phyloP scores from a whole-genome alignment of 2,329 filamentous ascomycete species.

The Cytospora leucostoma region DNA sequence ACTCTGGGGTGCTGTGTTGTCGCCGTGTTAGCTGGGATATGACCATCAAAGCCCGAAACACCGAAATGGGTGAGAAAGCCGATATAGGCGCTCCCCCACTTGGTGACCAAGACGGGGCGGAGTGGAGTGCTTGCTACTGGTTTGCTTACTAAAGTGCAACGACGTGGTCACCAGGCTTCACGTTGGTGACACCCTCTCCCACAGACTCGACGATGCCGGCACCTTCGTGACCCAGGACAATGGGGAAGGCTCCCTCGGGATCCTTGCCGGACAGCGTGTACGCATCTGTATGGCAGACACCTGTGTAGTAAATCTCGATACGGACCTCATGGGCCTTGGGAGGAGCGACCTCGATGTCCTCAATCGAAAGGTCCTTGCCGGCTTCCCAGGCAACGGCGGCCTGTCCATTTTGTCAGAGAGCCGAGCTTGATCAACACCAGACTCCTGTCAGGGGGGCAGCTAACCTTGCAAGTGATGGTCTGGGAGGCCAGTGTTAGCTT shows the following conservation, averaged over 20 bases:
- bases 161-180: conserved; percentile 92
- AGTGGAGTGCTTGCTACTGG: not conserved
- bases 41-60: conserved; percentile 2
- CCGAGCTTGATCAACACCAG: not conserved
- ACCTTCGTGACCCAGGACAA: conserved; percentile 87
- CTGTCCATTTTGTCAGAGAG: conserved; percentile 44
- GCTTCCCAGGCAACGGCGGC: conserved; percentile 98
- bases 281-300: conserved; percentile 96
- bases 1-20: conserved; percentile 80
- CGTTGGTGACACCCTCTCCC: conserved; percentile 90
- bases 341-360: conserved; percentile 89
- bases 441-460: not conserved
- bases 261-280: conserved; percentile 97
- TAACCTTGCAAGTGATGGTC: conserved; percentile 28
- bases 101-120: conserved; percentile 5
- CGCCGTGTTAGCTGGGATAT: conserved; percentile 3
- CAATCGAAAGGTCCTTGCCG: conserved; percentile 82
- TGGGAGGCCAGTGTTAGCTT: conserved; percentile 16
- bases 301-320: conserved; percentile 96
- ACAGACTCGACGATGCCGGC: conserved; percentile 91
- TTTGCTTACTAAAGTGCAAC: conserved; percentile 76
- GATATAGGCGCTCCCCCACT: conserved; percentile 10
- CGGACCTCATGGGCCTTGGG: conserved; percentile 93
- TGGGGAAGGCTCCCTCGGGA: conserved; percentile 90
- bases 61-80: conserved; percentile 8